Conservation (phyloP, 164 flowering plant species). For the Protea cynaroides region DNA sequence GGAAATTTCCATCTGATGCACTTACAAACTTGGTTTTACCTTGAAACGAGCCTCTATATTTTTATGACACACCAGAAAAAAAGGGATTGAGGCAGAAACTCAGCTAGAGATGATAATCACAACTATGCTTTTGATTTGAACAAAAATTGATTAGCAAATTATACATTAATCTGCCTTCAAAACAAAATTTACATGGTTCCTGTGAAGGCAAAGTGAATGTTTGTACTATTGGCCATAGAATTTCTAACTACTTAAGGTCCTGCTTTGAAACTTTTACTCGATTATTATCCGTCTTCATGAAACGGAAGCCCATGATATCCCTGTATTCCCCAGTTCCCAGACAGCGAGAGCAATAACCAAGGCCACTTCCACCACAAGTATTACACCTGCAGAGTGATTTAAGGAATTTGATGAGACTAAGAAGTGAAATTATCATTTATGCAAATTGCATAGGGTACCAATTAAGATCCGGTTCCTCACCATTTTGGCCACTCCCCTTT, state of each 20-base stretch:
- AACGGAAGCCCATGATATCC: conserved; percentile 68
- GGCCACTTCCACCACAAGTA: conserved; percentile 80
- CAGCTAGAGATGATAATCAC: no score
- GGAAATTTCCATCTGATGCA: no score
- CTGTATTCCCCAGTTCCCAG: conserved; percentile 81
- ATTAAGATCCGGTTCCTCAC: conserved; percentile 29
- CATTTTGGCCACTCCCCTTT: conserved; percentile 95
- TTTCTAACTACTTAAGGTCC: background rate
- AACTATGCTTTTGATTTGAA: no score
- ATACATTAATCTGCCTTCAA: no score
- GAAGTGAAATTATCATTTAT: background rate
- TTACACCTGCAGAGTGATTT: conserved; percentile 51
- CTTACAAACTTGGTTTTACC: no score
- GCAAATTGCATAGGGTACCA: background rate
- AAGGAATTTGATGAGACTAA: background rate
- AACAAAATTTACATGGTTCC: no score
- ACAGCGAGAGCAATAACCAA: conserved; percentile 64
- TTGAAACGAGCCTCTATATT: no score
- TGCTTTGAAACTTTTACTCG: background rate
- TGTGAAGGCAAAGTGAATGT: no score
- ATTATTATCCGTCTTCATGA: conserved; percentile 40
- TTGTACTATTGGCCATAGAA: no score
- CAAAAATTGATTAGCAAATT: no score
- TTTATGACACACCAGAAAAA: no score
- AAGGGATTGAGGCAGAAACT: no score